Evolutionary conservation across 2,329 filamentous ascomycete species (phyloP), one percentile per base, ranked within the genome.

Genomic region (Diaporthe ilicicola): DNA sequence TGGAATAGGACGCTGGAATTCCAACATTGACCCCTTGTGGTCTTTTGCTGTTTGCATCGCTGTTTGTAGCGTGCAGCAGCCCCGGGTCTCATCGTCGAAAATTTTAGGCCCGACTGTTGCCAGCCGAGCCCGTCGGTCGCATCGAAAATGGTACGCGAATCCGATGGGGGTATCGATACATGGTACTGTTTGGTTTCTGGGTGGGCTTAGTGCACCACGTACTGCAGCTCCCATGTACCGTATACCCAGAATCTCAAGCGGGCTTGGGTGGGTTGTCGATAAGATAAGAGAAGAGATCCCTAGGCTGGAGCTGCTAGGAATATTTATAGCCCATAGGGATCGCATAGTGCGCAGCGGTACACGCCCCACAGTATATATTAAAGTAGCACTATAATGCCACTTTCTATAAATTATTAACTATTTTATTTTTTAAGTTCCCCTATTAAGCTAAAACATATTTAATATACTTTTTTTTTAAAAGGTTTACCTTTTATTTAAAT

Each of bases 41-140:
- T 24, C 56, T 24, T 55, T n/a, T 29, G n/a, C 53, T 34, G 37
- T 13, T n/a, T 34, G 27, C 29, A 3, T 15, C 3, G 37, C 10
- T 39, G 37, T 10, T 10, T 39, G 37, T 10, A 12, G 17, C 51
- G 29, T 55, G 29, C 51, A 34, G 51, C 29, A 37, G 51, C 54
- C 42, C 34, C 22, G 13, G 50, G 32, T 55, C 62, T 44, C 53
- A 24, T 37, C 29, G 61, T 65, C 39, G 59, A 72, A 72, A 72
- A 66, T 72, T 70, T 70, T 59, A 48, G 70, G 67, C 32, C 56
- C 19, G 56, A 32, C 39, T 12, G 56, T 29, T 48, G 42, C 39
- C 19, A 42, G 56, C 27, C 24, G 56, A 15, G 56, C 17, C 13
- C 12, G 27, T 34, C 3, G 1, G n/a, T 17, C 13, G 37, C 37